Base-by-base conservation (phyloP, 768 basidiomycete species). In the Termitomyces titanicus region DNA sequence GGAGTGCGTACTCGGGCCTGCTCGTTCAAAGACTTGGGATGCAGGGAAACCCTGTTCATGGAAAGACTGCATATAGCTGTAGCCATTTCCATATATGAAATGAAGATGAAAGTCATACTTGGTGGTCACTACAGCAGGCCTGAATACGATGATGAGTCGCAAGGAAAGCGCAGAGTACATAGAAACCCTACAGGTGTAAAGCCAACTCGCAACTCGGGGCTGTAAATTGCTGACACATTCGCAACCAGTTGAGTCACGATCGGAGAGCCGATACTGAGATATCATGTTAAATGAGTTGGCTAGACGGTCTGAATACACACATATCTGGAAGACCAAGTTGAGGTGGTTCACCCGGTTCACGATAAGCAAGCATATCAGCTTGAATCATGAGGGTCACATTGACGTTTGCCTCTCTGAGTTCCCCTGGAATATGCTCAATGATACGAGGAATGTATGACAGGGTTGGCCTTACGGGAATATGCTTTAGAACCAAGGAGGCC, bases 51-150 rank as follows among this genome's bases (percentile, higher is more conserved):
- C 94, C 64, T 87, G 85, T 50, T 86, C 73, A 57, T 88, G 80
- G 81, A 92, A 92, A 33, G 87, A 86, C 87, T 92, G 6, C 50
- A 61, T 58, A 53, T 45, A 8, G 8, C 5, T 29, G 24, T 62
- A 10, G 38, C 20, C 3, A 50, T n/a, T 24, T 3, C 29, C 11
- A n/a, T 6, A 24, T 18, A 27, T n/a, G 17, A 25, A 17, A 27
- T 20, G 39, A 9, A 17, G 11, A 18, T 11, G 17, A 18, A 47
- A 18, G 17, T 12, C 42, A 50, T 64, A 82, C 87, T 78, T 92
- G 90, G 66, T 96, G 92, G 63, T 95, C 94, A 61, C 92, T 94
- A 73, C 94, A 97, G 71, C 94, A 97, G 25, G 82, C 92, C 73
- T 87, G 55, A 5, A 27, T 35, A 42, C 39, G 27, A 55, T 13